Base-by-base conservation (phyloP, 768 basidiomycete species). In the Suillus ampliporus region DNA sequence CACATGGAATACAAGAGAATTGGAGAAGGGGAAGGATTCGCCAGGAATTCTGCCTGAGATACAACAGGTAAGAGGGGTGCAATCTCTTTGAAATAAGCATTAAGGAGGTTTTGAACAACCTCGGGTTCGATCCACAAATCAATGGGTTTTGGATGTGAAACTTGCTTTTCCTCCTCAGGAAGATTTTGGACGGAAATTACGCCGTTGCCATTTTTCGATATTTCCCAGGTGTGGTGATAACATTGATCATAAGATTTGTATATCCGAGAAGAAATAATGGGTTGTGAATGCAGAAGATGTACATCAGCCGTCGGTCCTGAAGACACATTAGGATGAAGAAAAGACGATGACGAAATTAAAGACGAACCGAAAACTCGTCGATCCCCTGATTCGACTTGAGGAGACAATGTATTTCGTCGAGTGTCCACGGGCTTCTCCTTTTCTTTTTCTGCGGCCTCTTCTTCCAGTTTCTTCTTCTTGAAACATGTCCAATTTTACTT, bases 1-100 rank as follows among this genome's bases (percentile, higher is more conserved):
- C 95, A 98, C 77, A 99, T 95, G 41, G 94, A 89, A 76, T 98
- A 98, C 23, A 99, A 84, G 61, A 99, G 77, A 26, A 99, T 82
- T 5, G 91, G 88, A 3, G 94, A 86, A 0, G 90, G 91, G 15
- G 86, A 87, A 23, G 86, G 83, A 56, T 75, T 86, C 41, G 89
- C 84, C 64, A 97, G 80, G 71, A 99, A 98, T 72, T 99, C 97
- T 28, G 86, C 83, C 71, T 91, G 87, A 19, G 93, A 92, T 62
- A 99, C 86, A 67, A 99, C 82, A 13, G 97, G 97, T 61, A 98
- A 85, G 46, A 93, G 80, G n/a, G 92, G 93, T 2, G 92, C 87
- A 51, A 96, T 83, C n/a, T 95, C 89, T 23, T 84, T 82, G 77
- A 97, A 99, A 79, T 96, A 97, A 23, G 89, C 87, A 75, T 99